Base-by-base conservation (phyloP, 2,329 filamentous ascomycete species). In the Stachybotrys chartarum region DNA sequence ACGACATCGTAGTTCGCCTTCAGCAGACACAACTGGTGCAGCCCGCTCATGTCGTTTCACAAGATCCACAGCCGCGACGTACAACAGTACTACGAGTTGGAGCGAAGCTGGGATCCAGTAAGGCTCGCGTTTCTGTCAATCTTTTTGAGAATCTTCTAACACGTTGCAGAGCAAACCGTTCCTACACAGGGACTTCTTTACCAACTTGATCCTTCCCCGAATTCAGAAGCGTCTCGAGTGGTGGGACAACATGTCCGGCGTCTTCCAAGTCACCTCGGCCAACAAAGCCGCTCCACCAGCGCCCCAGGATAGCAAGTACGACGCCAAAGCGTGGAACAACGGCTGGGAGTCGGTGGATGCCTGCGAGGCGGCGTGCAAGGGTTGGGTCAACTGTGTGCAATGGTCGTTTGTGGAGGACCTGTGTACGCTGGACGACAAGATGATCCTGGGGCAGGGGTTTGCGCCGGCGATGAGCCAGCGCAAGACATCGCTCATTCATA, bases 31-130 rank as follows among this genome's bases (percentile, higher is more conserved):
- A 64, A 64, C 52, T 64, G 63, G 63, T 64, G 63, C 50, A 44
- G 50, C n/a, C 63, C 62, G 6, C 44, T 64, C 42, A 17, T 61
- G 57, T 64, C 63, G 5, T 64, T 60, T 57, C 63, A 64, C 57
- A 64, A 64, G 52, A 60, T 62, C 2, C 63, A 64, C 47, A 64
- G 55, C 47, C 60, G 62, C 17, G 63, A 64, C 39, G 60, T 64
- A 4, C 55, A 60, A 5, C 54, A 52, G 30, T 64, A 64, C 53
- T 61, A 58, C 51, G 58, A 63, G 30, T 44, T 64, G 12, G 62
- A 64, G 54, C 57, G 56, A 45, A 42, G 45, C 16, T 64, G 63
- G 63, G 60, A 64, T 52, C 63, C 59, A 46, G 54, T 14, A 39
- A 60, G 59, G 59, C 45, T 53, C 3, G 30, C 24, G 10, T 31